Base-by-base conservation (phyloP, 179 eudicot genomes). In the Drosera spatulata region DNA sequence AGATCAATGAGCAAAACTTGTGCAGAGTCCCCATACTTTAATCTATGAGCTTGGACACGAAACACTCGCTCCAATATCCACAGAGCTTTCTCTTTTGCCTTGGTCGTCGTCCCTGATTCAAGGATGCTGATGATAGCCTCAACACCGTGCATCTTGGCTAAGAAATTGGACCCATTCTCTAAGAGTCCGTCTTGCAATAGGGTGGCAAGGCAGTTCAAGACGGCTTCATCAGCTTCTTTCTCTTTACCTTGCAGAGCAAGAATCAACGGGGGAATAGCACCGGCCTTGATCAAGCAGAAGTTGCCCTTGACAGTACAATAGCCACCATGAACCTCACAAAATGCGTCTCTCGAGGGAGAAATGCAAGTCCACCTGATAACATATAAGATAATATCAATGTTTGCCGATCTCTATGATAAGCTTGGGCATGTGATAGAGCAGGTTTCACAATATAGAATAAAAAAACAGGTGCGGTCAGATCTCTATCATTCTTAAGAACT, bases 61-160 rank as follows among this genome's bases (percentile, higher is more conserved):
- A 93, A 81, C 7, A 93, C 59, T 53, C 80, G 84, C 53, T 84
- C 95, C 76, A 93, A 51, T 46, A 89, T 84, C 93, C 95, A 86
- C 22, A 93, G 55, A 3, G 86, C 90, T 39, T 74, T 82, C 71
- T 84, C 90, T 71, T 80, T 42, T 95, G 74, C 73, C 82, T 79
- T 15, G 66, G 33, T 22, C 33, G 33, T 11, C 6, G 53, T 82
- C 57, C 99, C 97, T 13, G 42, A 44, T 59, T 74, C 82, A 47
- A 89, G 33, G n/a, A 82, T 79, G 48, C 70, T 81, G 33, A 84
- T 59, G 51, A 93, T 65, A 12, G 82, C 72, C 45, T 69, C 65
- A 9, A 89, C 75, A 10, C 83, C 80, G 1, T 76, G 61, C 8
- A 10, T 37, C 68, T 75, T 77, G 14, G 67, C 88, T 10, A 93